Evolutionary conservation across 2,329 filamentous ascomycete genomes (phyloP).

Genomic region (Xylaria multiplex): DNA sequence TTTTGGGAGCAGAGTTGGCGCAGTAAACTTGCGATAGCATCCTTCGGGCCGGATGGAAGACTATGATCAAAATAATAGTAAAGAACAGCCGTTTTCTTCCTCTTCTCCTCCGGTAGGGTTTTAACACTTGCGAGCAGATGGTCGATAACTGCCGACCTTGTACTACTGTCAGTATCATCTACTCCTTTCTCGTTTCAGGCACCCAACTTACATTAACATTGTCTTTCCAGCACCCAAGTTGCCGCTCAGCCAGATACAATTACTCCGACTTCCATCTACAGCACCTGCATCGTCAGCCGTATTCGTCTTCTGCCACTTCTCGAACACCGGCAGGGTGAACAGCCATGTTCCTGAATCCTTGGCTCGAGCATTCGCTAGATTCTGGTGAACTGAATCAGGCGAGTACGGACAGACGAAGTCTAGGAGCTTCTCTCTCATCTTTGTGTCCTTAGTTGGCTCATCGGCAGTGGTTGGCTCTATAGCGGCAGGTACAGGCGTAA

Average conservation of each 20-base stretch:
- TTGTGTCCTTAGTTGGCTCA: no score
- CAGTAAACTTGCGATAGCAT: slow-evolving; percentile 23
- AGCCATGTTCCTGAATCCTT: slow-evolving; percentile 20
- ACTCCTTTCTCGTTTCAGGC: not conserved
- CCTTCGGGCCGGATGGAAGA: slow-evolving; percentile 13
- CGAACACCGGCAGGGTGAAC: slow-evolving; percentile 10
- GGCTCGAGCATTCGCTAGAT: slow-evolving; percentile 14
- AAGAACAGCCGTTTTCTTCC: slow-evolving; percentile 18
- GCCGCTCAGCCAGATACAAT: slow-evolving; percentile 20
- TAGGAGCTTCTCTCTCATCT: slow-evolving; percentile 13
- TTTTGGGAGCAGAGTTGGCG: slow-evolving; percentile 25
- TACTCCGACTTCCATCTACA: not conserved
- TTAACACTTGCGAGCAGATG: slow-evolving; percentile 8
- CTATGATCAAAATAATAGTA: slow-evolving; percentile 23
- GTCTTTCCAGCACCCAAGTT: slow-evolving; percentile 25
- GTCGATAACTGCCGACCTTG: slow-evolving; percentile 26
- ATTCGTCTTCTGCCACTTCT: slow-evolving; percentile 13
- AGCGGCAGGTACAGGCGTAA: no score
- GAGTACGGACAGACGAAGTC: slow-evolving; percentile 5
- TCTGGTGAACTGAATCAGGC: slow-evolving; percentile 21
- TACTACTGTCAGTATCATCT: slow-evolving; percentile 10
- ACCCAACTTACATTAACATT: slow-evolving; percentile 27
- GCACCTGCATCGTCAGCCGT: not conserved
- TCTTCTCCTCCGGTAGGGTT: slow-evolving; percentile 8
- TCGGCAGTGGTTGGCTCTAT: no score